Base-by-base conservation (phyloP, 2,329 filamentous ascomycete genomes). In the Beauveria scarabaeidicola region DNA sequence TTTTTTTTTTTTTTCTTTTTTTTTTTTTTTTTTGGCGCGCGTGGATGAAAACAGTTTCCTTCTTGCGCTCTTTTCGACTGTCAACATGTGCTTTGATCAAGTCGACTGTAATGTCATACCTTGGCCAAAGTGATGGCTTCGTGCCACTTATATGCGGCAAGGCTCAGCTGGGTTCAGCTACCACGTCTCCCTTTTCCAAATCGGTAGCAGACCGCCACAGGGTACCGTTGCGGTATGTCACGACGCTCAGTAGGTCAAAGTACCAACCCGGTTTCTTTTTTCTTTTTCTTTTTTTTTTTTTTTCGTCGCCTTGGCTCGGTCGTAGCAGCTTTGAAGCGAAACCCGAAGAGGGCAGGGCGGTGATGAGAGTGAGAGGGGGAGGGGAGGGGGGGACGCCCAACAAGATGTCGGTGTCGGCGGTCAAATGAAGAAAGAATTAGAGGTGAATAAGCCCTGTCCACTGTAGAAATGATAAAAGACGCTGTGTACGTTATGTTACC, bases 131-230 rank as follows among this genome's bases (percentile, higher is more conserved):
- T 13, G 32, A 36, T 36, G 17, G 3, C 23, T 50, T 29, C 25
- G 46, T 29, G 25, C 25, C 46, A 50, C 52, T 54, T 54, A 54
- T 54, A 54, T 54, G 52, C 52, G 29, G 25, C 23, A 54, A 44
- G 38, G n/a, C 23, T 54, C 25, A 54, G 38, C 52, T 29, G 23
- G 5, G 38, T 29, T 44, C 52, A 44, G 36, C 23, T 54, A 41
- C 32, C 8, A n/a, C 21, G 8, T 17, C 21, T 27, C 15, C 21
- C 17, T 38, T 44, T 32, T 32, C 10, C 40, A 21, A 21, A n/a
- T 23, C 38, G 25, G 52, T 54, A 43, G n/a, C 52, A 54, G 38
- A 32, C 52, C 40, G 52, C 38, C 38, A 19, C 25, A 11, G 21
- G 52, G 15, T 40, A n/a, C 38, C 15, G 13, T 27, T 52, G 11